phyloP scores from a whole-genome alignment of 148 eudicot species.

The Pharnaceum exiguum region DNA sequence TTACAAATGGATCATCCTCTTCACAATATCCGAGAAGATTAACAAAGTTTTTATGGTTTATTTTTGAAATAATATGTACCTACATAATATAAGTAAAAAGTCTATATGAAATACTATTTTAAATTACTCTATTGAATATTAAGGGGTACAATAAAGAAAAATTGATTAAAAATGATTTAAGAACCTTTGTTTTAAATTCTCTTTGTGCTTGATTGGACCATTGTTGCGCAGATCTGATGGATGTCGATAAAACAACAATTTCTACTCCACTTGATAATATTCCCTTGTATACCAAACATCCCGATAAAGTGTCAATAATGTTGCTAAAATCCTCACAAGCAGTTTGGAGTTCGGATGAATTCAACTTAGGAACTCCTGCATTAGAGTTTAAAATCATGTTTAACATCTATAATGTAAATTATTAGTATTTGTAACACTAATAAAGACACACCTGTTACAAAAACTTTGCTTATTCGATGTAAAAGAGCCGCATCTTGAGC shows the following conservation, averaged over 20 bases:
- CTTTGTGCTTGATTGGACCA: constrained; percentile 34
- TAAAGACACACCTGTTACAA: constrained; percentile 35
- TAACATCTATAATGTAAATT: too few species aligned
- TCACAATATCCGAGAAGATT: constrained; percentile 66
- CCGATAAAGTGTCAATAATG: constrained; percentile 38
- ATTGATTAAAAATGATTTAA: not conserved
- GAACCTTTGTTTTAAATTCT: constrained; percentile 40
- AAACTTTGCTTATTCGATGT: constrained; percentile 42
- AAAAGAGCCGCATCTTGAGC: constrained; percentile 31
- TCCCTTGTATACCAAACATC: constrained; percentile 46
- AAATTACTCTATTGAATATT: too few species aligned
- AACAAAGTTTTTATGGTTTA: constrained; percentile 66
- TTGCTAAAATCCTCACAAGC: constrained; percentile 56
- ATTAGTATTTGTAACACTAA: too few species aligned
- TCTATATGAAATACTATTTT: too few species aligned
- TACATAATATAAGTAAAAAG: constrained; percentile 17
- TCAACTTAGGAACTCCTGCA: constrained; percentile 44
- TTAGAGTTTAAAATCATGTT: constrained; percentile 1
- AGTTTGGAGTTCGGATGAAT: constrained; percentile 33
- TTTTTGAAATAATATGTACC: constrained; percentile 47
- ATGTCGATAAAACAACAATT: constrained; percentile 41
- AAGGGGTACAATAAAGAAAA: not conserved
- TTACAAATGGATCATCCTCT: constrained; percentile 62
- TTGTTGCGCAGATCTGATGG: constrained; percentile 35
- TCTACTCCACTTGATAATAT: constrained; percentile 44